Base-by-base conservation (phyloP, 2,329 filamentous ascomycete species). In the Podosphaera fusca region DNA sequence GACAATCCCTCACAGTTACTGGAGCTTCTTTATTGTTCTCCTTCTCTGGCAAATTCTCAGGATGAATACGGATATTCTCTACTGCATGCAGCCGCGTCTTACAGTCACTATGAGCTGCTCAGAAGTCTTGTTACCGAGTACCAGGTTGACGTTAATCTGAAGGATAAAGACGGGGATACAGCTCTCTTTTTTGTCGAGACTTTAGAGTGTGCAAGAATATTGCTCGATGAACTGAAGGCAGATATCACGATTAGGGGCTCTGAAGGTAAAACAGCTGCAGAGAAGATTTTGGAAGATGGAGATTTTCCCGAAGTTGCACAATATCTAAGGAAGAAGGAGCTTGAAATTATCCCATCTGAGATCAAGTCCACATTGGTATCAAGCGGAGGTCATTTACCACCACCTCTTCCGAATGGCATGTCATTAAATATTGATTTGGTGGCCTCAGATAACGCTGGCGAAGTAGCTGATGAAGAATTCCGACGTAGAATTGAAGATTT, bases 31-130 rank as follows among this genome's bases (percentile, higher is more conserved):
- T 78, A 79, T 61, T 73, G 81, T 60, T 78, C 87, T 63, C 86
- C 87, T 38, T 71, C 78, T n/a, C 74, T 94, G 56, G 90, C 92
- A 56, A 78, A 81, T 2, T 72, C 77, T 56, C 87, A 94, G 71
- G 92, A 98, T 69, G 81, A 84, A 59, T 85, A 95, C 66, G 92
- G 92, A 65, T 98, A 98, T 73, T 94, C 88, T 52, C 80, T 96
- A 33, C 74, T 96, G 54, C 92, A 98, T 70, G 92, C 92, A 56
- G 87, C 90, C 14, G 83, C 87, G 21, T 95, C 89, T 63, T 98
- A 96, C 75, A 85, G 84, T 67, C 89, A 96, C 67, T 72, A 87
- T 40, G 79, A 85, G 57, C 80, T 98, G 14, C 76, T 95, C 14
- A 82, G 85, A 59, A 70, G 79, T 0, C 76, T 98, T 4, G 75